Conservation (phyloP, 345 rosid genomes). For the Hibiscus mutabilis region DNA sequence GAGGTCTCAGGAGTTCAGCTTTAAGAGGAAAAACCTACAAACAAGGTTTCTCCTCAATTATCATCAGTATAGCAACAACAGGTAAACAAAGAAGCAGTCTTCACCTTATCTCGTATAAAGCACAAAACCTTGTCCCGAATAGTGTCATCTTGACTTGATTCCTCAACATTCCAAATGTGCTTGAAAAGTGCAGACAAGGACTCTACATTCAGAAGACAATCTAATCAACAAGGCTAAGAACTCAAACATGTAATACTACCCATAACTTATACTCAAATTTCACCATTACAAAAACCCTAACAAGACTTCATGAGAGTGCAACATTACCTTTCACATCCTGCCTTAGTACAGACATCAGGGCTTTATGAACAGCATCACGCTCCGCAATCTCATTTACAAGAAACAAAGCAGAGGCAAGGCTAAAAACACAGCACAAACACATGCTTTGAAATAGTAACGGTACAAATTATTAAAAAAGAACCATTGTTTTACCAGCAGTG, state of each 20-base stretch:
- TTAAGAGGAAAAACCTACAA: conserved; percentile 81
- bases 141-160: conserved; percentile 59
- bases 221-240: not conserved
- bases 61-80: not conserved
- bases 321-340: conserved; percentile 91
- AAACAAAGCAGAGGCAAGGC: conserved; percentile 7
- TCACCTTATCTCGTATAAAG: conserved; percentile 87
- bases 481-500: conserved; percentile 39
- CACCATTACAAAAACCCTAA: not conserved
- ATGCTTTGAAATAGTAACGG: not conserved
- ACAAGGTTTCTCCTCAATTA: conserved; percentile 4
- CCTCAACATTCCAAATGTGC: conserved; percentile 68
- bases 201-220: conserved; percentile 39
- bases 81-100: not conserved
- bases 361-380: conserved; percentile 96
- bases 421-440: conserved; percentile 1
- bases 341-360: conserved; percentile 85
- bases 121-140: conserved; percentile 78
- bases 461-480: not conserved
- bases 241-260: not conserved
- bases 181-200: conserved; percentile 79
- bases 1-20: conserved; percentile 86
- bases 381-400: conserved; percentile 77
- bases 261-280: not conserved
- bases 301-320: not conserved